These are phyloP conservation scores for Penicillium corylophilum DNA, from an alignment of 2,329 filamentous ascomycete species.

Conservation along the genomic window DNA sequence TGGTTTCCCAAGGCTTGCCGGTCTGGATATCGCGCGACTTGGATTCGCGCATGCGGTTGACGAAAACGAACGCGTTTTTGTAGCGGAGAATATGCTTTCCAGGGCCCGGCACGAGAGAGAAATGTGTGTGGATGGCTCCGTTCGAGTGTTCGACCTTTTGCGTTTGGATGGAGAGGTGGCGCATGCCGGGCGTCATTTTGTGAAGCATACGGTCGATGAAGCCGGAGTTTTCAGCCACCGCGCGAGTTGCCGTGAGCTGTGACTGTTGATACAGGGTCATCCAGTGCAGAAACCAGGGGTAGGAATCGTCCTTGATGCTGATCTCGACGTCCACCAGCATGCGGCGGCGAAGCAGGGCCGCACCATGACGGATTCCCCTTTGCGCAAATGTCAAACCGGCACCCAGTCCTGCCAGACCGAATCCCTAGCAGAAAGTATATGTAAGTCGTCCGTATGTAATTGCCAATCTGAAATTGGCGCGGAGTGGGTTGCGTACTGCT, in stretches of 20 bases:
- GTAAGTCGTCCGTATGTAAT: neutral
- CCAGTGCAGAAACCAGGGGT: slow-evolving; percentile 93
- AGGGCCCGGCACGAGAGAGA: slow-evolving; percentile 86
- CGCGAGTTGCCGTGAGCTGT: slow-evolving; percentile 57
- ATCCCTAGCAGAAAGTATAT: slow-evolving; percentile 54
- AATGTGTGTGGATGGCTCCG: slow-evolving; percentile 72
- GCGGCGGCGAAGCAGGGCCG: slow-evolving; percentile 74
- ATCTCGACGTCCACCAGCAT: slow-evolving; percentile 96
- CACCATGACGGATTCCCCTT: slow-evolving; percentile 69
- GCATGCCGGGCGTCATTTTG: slow-evolving; percentile 59
- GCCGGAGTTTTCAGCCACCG: slow-evolving; percentile 41
- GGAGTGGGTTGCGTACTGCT: slow-evolving; percentile 38
- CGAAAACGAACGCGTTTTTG: slow-evolving; percentile 79
- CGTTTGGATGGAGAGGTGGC: slow-evolving; percentile 65
- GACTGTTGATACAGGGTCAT: slow-evolving; percentile 76
- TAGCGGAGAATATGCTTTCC: slow-evolving; percentile 86
- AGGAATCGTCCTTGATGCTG: slow-evolving; percentile 87
- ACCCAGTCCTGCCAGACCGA: slow-evolving; percentile 87
- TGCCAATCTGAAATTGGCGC: neutral
- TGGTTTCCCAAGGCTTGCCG: slow-evolving; percentile 89
- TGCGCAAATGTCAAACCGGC: slow-evolving; percentile 78
- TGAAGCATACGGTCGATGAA: slow-evolving; percentile 56
- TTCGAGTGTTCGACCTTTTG: slow-evolving; percentile 61
- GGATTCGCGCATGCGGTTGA: slow-evolving; percentile 80
- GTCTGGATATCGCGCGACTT: slow-evolving; percentile 76